Evolutionary conservation across 768 basidiomycete species (phyloP), one percentile per base, ranked within the genome.

Genomic region (Termitomyces sp.): DNA sequence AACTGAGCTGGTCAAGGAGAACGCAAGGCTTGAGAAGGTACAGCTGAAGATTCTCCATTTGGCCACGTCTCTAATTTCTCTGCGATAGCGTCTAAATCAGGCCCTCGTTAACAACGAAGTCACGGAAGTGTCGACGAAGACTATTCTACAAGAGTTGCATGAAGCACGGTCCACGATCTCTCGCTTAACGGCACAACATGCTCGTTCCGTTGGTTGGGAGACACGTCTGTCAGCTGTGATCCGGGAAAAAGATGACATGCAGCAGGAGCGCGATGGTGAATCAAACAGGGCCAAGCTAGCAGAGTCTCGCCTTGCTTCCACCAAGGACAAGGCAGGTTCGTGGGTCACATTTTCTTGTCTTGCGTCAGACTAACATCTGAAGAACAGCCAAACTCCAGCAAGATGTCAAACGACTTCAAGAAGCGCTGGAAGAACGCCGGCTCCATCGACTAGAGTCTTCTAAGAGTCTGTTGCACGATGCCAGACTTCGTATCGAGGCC

Each of bases 91-190:
- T 34, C 75, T 93, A 34, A 85, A 84, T 7, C 88, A 91, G 66
- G 86, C 90, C 17, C 72, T 91, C 17, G 75, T 91, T 42, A 88
- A 92, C 65, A 88, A 80, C 51, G 93, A 96, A 69, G 79, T 91
- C 34, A 78, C 85, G 1, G 93, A 96, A 62, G 76, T 81, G 2
- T 87, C 91, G 10, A 90, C 84, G 64, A 88, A 89, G 66, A 79
- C 81, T 6, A 73, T 90, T 12, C 68, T 88, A 26, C 78, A 84
- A 41, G 88, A 93, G 61, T 75, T 94, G 32, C 84, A 90, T 52
- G 88, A 88, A 53, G 83, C 88, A 17, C 81, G 84, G 56, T 73
- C 76, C 19, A 77, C 80, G 19, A 81, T 93, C 48, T 79, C 82
- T 17, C 82, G 86, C 32, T 69, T 93, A 45, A 84, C 81, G 15